phyloP scores from a whole-genome alignment of 1,284 basidiomycete species.

The Ganoderma leucocontextum region DNA sequence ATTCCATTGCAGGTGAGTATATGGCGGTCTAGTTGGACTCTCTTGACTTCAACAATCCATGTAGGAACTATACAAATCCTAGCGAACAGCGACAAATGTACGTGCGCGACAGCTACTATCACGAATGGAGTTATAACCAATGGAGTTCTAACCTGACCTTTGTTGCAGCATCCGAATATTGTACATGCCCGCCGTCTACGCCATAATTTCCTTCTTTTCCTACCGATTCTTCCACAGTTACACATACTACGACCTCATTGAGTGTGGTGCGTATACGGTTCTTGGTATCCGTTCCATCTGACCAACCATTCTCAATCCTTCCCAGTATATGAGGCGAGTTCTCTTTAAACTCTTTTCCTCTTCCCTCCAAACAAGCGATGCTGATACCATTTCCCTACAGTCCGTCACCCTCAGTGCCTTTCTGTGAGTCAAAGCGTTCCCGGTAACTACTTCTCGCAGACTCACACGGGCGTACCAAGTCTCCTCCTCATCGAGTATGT shows the following conservation, averaged over 20 bases:
- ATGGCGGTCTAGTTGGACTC: neutral
- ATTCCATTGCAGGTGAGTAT: slow-evolving; percentile 65
- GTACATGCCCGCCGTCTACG: slow-evolving; percentile 85
- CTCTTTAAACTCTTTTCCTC: neutral
- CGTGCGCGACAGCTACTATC: slow-evolving; percentile 36
- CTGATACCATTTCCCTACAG: slow-evolving; percentile 43
- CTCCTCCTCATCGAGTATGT: slow-evolving; percentile 88
- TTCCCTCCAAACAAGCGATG: neutral
- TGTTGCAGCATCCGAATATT: slow-evolving; percentile 68
- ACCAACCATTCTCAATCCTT: neutral
- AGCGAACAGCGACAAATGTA: slow-evolving; percentile 81
- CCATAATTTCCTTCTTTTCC: slow-evolving; percentile 89
- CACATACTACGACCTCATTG: slow-evolving; percentile 82
- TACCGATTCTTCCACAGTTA: slow-evolving; percentile 86
- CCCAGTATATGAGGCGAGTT: slow-evolving; percentile 56
- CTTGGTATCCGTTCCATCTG: slow-evolving; percentile 14
- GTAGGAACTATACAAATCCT: slow-evolving; percentile 71
- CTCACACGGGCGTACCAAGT: slow-evolving; percentile 45
- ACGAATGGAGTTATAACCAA: too few species aligned
- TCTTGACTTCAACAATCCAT: neutral
- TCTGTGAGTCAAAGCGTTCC: slow-evolving; percentile 55
- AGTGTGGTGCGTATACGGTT: slow-evolving; percentile 62
- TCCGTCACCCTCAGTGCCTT: slow-evolving; percentile 83
- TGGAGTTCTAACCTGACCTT: neutral
- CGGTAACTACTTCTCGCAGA: neutral